These are phyloP conservation scores for Colletotrichum viniferum DNA, from an alignment of 2,329 filamentous ascomycete species.

Conservation along the genomic window DNA sequence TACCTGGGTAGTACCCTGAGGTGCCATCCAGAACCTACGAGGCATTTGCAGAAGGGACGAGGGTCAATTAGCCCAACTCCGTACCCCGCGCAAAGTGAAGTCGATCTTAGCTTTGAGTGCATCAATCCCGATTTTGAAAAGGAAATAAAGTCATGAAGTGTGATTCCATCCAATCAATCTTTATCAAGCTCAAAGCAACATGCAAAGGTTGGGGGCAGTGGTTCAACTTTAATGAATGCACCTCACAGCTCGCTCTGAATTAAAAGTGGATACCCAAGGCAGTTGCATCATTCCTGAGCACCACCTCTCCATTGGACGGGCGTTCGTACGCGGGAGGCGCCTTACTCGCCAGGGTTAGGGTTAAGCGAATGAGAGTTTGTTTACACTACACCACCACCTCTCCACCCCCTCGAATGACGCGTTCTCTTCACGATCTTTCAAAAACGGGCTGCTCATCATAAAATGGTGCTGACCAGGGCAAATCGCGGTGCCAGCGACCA, in stretches of 20 bases:
- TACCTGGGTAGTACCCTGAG: background rate
- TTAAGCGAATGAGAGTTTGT: background rate
- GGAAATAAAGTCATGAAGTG: background rate
- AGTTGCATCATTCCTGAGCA: background rate
- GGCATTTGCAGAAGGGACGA: background rate
- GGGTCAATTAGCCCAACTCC: background rate
- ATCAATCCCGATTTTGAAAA: background rate
- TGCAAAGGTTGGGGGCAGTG: background rate
- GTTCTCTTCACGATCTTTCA: background rate
- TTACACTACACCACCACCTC: background rate
- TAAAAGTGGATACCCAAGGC: background rate
- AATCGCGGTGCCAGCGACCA: background rate
- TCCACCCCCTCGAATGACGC: background rate
- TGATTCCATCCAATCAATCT: background rate
- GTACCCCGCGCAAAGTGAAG: background rate
- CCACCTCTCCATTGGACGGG: background rate
- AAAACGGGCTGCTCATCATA: background rate
- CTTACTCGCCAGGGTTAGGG: conserved; percentile 12
- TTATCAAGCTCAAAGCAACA: background rate
- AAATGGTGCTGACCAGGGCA: conserved; percentile 15
- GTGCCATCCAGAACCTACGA: background rate
- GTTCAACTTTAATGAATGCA: background rate
- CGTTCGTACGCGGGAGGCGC: background rate
- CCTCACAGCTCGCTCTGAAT: background rate
- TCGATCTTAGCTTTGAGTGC: background rate